Conservation (phyloP, 2,329 filamentous ascomycete species). For the Penicillium sp. region DNA sequence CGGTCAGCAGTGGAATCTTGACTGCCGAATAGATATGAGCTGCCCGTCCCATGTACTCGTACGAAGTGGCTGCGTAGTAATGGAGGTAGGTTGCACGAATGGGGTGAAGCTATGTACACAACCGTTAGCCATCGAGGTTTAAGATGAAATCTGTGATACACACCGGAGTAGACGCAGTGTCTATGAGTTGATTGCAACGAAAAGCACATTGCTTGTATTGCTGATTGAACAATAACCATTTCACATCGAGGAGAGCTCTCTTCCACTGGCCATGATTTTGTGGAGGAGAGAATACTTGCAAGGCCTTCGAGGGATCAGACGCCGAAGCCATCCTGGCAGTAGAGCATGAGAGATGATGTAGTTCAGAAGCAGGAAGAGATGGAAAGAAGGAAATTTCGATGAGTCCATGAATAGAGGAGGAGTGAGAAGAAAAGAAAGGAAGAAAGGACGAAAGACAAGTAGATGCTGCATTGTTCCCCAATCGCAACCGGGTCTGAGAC, state of each 20-base stretch:
- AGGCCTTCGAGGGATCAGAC: background rate
- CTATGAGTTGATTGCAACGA: slow-evolving; percentile 33
- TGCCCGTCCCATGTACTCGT: slow-evolving; percentile 48
- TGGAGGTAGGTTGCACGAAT: slow-evolving; percentile 42
- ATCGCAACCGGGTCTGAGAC: background rate
- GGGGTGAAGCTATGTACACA: slow-evolving; percentile 31
- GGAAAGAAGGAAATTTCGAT: background rate
- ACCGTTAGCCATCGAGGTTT: background rate
- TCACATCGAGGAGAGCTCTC: slow-evolving; percentile 33
- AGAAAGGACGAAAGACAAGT: background rate
- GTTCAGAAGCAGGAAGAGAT: background rate
- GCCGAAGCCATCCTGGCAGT: background rate
- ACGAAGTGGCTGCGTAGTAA: slow-evolving; percentile 49
- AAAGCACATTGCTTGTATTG: slow-evolving; percentile 45
- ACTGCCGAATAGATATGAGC: slow-evolving; percentile 47
- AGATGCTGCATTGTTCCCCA: background rate
- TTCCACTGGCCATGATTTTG: slow-evolving; percentile 35
- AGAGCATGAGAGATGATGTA: background rate
- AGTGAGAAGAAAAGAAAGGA: background rate
- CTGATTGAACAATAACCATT: slow-evolving; percentile 36
- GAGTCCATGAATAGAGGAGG: background rate
- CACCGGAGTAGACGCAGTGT: slow-evolving; percentile 29
- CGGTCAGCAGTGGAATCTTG: slow-evolving; percentile 44
- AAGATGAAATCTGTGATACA: background rate
- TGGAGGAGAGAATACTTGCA: slow-evolving; percentile 10